Conservation (phyloP, 2,329 filamentous ascomycete species). For the Arthrocladium fulminans region DNA sequence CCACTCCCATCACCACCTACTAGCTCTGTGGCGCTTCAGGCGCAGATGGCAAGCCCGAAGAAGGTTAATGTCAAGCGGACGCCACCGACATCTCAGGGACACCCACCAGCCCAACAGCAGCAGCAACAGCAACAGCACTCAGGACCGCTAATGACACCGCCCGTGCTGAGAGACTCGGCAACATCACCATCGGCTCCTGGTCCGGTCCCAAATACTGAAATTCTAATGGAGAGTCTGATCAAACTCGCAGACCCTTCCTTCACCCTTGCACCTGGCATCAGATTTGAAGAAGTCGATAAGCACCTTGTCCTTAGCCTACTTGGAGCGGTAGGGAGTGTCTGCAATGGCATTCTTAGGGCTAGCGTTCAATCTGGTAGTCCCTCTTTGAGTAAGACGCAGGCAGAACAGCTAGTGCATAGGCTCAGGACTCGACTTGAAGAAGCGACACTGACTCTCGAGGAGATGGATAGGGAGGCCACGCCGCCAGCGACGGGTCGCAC, state of each 20-base stretch:
- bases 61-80: slow-evolving; percentile 6
- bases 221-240: slow-evolving; percentile 23
- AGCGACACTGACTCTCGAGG: slow-evolving; percentile 37
- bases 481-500: neutral
- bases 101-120: neutral
- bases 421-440: slow-evolving; percentile 65
- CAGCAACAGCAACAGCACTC: neutral
- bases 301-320: slow-evolving; percentile 49
- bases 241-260: slow-evolving; percentile 23
- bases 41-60: neutral
- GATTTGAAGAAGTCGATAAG: slow-evolving; percentile 42
- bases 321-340: slow-evolving; percentile 42
- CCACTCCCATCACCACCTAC: slow-evolving; percentile 4
- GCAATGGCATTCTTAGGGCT: slow-evolving; percentile 43
- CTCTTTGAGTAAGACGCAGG: slow-evolving; percentile 52
- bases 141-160: neutral
- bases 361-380: slow-evolving; percentile 34
- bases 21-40: slow-evolving; percentile 1
- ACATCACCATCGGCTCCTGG: slow-evolving; percentile 12
- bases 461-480: neutral
- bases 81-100: slow-evolving; percentile 16
- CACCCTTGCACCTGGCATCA: slow-evolving; percentile 10
- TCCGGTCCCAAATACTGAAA: slow-evolving; percentile 16
- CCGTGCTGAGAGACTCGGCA: neutral
- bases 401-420: slow-evolving; percentile 50